phyloP scores from a whole-genome alignment of 1,284 basidiomycete species.

The Leccinum solheimii region DNA sequence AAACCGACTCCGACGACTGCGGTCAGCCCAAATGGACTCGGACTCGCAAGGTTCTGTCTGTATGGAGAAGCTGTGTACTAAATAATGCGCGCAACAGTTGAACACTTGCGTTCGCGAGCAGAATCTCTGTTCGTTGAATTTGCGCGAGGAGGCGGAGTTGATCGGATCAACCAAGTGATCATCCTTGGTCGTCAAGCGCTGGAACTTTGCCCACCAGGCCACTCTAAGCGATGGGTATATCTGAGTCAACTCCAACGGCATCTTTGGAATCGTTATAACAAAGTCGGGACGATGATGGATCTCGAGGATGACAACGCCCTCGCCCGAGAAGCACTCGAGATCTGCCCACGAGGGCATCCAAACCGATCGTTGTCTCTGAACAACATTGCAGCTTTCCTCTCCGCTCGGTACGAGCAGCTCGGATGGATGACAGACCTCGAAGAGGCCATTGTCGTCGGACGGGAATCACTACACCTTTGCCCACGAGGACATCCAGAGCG shows the following conservation, averaged over 20 bases:
- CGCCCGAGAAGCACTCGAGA: background rate
- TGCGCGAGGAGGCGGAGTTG: background rate
- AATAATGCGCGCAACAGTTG: background rate
- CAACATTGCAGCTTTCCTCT: background rate
- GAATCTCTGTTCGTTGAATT: background rate
- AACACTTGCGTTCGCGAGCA: background rate
- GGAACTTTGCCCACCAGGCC: background rate
- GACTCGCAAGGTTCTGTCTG: background rate
- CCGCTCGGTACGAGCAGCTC: background rate
- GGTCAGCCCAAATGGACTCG: background rate
- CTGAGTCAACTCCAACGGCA: background rate
- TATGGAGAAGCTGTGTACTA: background rate
- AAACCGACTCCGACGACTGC: background rate
- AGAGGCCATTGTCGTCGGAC: background rate
- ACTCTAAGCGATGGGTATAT: background rate
- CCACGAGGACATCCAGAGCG: background rate
- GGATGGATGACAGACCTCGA: background rate
- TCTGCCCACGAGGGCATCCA: background rate
- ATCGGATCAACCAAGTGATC: background rate
- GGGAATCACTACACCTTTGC: background rate
- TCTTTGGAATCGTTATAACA: background rate
- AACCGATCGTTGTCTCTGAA: background rate
- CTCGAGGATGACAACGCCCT: background rate
- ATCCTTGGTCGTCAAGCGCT: background rate
- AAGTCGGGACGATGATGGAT: background rate